Evolutionary conservation across 176 grass and related monocot species (phyloP).

Genomic region (Guadua angustifolia): DNA sequence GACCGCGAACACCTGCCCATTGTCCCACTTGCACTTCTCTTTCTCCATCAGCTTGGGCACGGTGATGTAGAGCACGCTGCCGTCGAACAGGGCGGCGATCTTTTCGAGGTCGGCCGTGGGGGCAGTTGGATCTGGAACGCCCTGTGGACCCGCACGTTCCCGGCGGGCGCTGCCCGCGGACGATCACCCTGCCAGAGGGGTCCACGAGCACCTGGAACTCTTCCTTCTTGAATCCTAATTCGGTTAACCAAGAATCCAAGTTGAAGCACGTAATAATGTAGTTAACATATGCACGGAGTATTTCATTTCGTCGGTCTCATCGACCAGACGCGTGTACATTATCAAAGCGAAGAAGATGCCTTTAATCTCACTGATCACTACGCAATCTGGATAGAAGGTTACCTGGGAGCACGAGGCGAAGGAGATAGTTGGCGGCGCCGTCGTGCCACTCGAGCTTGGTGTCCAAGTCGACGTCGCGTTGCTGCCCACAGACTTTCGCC

Average conservation of each 20-base stretch:
- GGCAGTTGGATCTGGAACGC: conserved; percentile 58
- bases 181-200: conserved; percentile 46
- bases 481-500: background rate
- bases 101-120: conserved; percentile 41
- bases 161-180: conserved; percentile 48
- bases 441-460: conserved; percentile 36
- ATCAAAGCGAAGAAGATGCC: background rate
- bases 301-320: background rate
- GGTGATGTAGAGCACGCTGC: conserved; percentile 41
- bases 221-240: conserved; percentile 66
- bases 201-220: conserved; percentile 61
- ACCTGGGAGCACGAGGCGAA: conserved; percentile 63
- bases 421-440: conserved; percentile 3
- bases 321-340: background rate
- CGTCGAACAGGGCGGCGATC: conserved; percentile 55
- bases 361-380: background rate
- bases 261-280: background rate
- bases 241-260: background rate
- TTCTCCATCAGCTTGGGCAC: conserved; percentile 45
- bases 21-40: background rate
- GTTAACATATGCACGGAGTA: background rate
- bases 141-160: conserved; percentile 43
- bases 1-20: conserved; percentile 35
- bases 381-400: background rate
- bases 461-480: conserved; percentile 41